Percentiles rank a stretch among this genome's conserved stretches.
Evolutionary conservation across 1,139 yeast species (phyloP).

Genomic region (Sugiyamaella xylanicola): DNA sequence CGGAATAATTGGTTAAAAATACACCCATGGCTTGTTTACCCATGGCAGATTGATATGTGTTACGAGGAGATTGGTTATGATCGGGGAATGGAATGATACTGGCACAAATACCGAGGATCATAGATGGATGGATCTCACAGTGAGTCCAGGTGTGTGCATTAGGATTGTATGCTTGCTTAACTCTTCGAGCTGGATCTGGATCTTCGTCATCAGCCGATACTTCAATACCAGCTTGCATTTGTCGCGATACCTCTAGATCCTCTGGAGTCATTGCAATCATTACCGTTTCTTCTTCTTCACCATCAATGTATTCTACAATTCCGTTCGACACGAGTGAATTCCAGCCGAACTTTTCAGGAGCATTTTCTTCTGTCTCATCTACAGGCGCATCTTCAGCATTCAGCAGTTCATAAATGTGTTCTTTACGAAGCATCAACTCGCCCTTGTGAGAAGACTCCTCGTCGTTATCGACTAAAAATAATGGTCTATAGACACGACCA

Average conservation of each 20-base stretch:
- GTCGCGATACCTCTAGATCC: conserved; percentile 74
- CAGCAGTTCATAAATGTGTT: conserved; percentile 71
- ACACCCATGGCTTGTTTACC: conserved; percentile 99
- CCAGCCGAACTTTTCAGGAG: conserved; percentile 62
- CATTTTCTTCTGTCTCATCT: conserved; percentile 54
- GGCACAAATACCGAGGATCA: conserved; percentile 98
- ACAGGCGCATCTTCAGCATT: conserved; percentile 49
- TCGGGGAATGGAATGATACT: conserved; percentile 99
- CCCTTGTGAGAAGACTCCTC: conserved; percentile 71
- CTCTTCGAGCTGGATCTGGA: conserved; percentile 82
- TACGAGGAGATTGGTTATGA: conserved; percentile 99
- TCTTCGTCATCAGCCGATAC: conserved; percentile 49
- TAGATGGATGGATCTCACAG: conserved; percentile 98
- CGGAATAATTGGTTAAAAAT: conserved; percentile 91
- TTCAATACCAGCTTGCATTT: conserved; percentile 52
- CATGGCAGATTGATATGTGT: conserved; percentile 99
- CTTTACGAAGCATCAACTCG: conserved; percentile 80
- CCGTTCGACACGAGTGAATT: conserved; percentile 80
- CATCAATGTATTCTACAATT: conserved; percentile 91
- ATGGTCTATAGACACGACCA: conserved; percentile 95
- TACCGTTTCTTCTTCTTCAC: conserved; percentile 96
- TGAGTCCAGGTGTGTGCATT: conserved; percentile 90
- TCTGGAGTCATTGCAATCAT: conserved; percentile 99
- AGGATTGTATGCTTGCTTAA: conserved; percentile 66
- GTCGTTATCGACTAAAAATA: conserved; percentile 85